Conservation (phyloP, 2,329 filamentous ascomycete species). For the Epichloe baconii region DNA sequence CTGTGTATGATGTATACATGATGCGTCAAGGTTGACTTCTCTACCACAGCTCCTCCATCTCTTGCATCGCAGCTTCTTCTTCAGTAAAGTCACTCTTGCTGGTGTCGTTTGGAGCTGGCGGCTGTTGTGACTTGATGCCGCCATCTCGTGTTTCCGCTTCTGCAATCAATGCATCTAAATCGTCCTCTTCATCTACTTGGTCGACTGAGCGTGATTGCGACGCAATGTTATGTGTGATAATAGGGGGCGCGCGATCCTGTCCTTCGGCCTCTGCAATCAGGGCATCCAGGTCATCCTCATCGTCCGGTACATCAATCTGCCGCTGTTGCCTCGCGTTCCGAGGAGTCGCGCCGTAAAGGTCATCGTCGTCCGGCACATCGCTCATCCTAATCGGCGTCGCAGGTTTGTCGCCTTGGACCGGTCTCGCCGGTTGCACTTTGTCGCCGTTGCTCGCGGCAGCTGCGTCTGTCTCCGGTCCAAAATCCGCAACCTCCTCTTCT, state of each 20-base stretch:
- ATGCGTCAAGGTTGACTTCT: not conserved
- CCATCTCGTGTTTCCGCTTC: constrained; percentile 26
- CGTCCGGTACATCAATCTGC: constrained; percentile 22
- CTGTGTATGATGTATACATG: not conserved
- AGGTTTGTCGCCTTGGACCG: constrained; percentile 7
- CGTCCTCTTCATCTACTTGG: constrained; percentile 21
- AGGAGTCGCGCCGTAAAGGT: constrained; percentile 44
- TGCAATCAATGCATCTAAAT: constrained; percentile 39
- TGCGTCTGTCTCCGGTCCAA: constrained; percentile 12
- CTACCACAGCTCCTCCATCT: constrained; percentile 41
- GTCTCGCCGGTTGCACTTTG: constrained; percentile 18
- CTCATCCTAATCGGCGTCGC: constrained; percentile 13
- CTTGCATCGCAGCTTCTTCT: constrained; percentile 56
- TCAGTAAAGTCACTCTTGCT: constrained; percentile 35
- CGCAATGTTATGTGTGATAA: too few relatives aligned
- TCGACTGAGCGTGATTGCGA: not conserved
- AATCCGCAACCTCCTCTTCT: constrained; percentile 21
- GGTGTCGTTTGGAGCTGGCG: constrained; percentile 4
- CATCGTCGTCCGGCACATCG: constrained; percentile 27
- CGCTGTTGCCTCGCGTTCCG: constrained; percentile 7
- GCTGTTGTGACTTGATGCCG: not conserved
- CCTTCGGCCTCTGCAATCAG: constrained; percentile 37
- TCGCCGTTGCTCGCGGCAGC: constrained; percentile 5
- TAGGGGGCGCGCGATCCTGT: constrained; percentile 2
- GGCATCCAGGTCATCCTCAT: constrained; percentile 40